Evolutionary conservation across 768 basidiomycete genomes (phyloP), one percentile per base, ranked within the genome.

Genomic region (Boletus rex-veris): DNA sequence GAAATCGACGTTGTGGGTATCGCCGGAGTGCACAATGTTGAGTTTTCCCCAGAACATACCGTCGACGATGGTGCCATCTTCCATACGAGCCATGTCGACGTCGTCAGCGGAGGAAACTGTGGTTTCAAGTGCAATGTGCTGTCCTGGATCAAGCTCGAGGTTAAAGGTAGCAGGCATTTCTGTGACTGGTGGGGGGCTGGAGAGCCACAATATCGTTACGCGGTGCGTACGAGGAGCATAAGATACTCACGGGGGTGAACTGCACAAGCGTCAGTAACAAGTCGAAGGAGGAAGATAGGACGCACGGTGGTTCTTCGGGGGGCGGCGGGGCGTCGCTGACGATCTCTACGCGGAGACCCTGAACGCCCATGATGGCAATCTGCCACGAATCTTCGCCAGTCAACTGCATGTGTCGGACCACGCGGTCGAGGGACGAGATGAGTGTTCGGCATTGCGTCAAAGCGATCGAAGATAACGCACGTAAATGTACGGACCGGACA

Each of bases 1-100:
- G 67, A 93, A 93, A 61, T 92, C 91, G 80, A 93, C 80, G 52
- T 78, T 78, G 70, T 93, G 91, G 16, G 73, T 84, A 61, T 89
- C 87, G 31, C 84, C 88, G 1, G 81, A 74, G 64, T 93, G 91
- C 12, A 91, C 80, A 47, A 93, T 89, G 59, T 83, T 83, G 50
- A 93, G 81, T 65, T 92, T 92, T 5, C 91, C 91, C 89, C 88
- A 92, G 72, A 92, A 93, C 70, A 81, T 74, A 38, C 91, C 91
- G 45, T 90, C 91, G 18, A 93, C 91, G 21, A 83, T 75, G 14
- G 88, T 92, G 1, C 90, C 91, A 61, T 93, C 91, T 58, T 92
- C 91, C 86, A 90, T 91, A 46, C 88, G 81, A 3, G 91, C 87
- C 91, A 93, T 92, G 66, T 93, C 91, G 35, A 92, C 79, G 60